phyloP scores from a whole-genome alignment of 192 early-diverging fungal genomes.

The Mortierella claussenii region DNA sequence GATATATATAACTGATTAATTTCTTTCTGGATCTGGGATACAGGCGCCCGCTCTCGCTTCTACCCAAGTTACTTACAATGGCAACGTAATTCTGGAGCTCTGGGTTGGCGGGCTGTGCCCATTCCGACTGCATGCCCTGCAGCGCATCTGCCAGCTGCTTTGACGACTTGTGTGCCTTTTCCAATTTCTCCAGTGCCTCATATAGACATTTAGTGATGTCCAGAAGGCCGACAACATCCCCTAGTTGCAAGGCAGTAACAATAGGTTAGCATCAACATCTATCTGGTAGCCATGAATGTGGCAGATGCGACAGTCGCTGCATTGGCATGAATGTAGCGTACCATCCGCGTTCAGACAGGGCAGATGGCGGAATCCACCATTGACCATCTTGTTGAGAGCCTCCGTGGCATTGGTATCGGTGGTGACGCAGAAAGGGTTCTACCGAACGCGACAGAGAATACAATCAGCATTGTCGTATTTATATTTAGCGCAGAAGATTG shows the following conservation, averaged over 20 bases:
- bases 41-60: no score
- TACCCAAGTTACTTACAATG: slow-evolving; percentile 57
- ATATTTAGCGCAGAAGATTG: no score
- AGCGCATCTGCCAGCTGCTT: slow-evolving; percentile 81
- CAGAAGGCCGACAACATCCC: slow-evolving; percentile 83
- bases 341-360: slow-evolving; percentile 45
- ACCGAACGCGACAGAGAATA: no score
- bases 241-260: no score
- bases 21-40: no score
- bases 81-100: slow-evolving; percentile 72
- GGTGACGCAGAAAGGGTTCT: slow-evolving; percentile 83
- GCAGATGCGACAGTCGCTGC: no score
- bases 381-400: slow-evolving; percentile 83
- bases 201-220: slow-evolving; percentile 88
- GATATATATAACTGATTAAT: neutral
- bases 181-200: slow-evolving; percentile 84
- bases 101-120: slow-evolving; percentile 65
- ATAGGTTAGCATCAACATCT: no score
- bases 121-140: slow-evolving; percentile 82
- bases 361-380: slow-evolving; percentile 81
- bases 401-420: slow-evolving; percentile 79
- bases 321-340: no score
- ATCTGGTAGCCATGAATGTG: no score
- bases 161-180: slow-evolving; percentile 80
- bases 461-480: no score